A percentile compares a stretch with the other conserved stretches of the same genome.
phyloP scores from a whole-genome alignment of 208 protist genomes.

The Strigomonas galati region DNA sequence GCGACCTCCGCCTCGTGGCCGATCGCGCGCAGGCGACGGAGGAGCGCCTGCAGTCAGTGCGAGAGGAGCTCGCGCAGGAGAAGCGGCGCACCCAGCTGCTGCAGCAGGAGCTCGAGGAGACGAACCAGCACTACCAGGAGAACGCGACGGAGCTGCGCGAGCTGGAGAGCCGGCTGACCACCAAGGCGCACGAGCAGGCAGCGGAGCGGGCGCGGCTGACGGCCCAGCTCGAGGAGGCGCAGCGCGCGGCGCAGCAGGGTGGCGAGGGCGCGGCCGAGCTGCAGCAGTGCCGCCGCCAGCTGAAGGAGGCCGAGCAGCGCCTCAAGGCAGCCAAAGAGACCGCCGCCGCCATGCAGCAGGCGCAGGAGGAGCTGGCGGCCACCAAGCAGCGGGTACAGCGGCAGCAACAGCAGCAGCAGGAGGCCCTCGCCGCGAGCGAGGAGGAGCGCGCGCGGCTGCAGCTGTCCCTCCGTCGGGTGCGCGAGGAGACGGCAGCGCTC shows the following conservation, averaged over 20 bases:
- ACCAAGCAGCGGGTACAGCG: slow-evolving; percentile 7
- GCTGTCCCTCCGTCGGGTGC: neutral
- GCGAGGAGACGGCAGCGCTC: neutral
- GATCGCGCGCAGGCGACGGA: slow-evolving; percentile 11
- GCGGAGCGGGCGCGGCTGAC: neutral
- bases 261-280: neutral
- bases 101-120: slow-evolving; percentile 9
- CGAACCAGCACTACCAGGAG: neutral
- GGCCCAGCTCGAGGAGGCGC: slow-evolving; percentile 6
- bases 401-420: slow-evolving; percentile 10
- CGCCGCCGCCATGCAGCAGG: neutral
- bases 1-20: slow-evolving; percentile 7
- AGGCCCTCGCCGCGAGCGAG: neutral
- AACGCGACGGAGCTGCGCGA: slow-evolving; percentile 1
- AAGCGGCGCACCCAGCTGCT: neutral
- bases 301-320: slow-evolving; percentile 9
- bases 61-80: neutral
- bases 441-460: neutral
- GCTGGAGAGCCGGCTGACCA: neutral
- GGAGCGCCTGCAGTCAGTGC: slow-evolving; percentile 9
- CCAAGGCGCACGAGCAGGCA: slow-evolving; percentile 1
- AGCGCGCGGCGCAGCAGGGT: neutral
- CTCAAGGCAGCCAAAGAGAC: slow-evolving; percentile 2
- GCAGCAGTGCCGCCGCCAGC: slow-evolving; percentile 13
- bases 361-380: slow-evolving; percentile 12